Evolutionary conservation across 257 asterid genomes (phyloP).

Genomic region (Fraxinus excelsior): DNA sequence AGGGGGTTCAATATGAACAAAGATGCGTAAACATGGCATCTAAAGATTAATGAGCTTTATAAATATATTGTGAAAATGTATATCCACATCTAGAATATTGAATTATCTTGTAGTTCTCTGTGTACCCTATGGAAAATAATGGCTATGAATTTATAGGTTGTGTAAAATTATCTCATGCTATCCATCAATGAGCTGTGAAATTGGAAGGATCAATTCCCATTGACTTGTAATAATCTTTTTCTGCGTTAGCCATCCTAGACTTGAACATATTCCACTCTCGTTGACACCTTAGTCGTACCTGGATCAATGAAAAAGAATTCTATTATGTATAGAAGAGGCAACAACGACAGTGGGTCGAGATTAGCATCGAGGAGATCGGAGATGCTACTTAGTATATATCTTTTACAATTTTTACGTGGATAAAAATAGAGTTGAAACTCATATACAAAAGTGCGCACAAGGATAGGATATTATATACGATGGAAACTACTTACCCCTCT

Average conservation of each 20-base stretch:
- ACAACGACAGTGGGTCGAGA: not conserved
- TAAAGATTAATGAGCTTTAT: not conserved
- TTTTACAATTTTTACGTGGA: too few species aligned
- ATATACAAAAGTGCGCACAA: too few species aligned
- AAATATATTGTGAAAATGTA: not conserved
- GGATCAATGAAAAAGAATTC: slow-evolving; percentile 11
- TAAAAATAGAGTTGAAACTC: too few species aligned
- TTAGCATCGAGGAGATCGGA: not conserved
- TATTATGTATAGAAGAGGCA: not conserved
- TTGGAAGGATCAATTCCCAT: slow-evolving; percentile 50
- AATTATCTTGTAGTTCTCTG: not conserved
- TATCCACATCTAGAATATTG: not conserved
- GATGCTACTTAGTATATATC: not conserved
- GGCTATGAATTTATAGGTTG: not conserved
- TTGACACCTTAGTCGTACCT: slow-evolving; percentile 75
- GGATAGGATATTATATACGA: not conserved
- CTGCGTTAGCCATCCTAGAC: slow-evolving; percentile 59
- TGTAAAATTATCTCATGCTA: not conserved
- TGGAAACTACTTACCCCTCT: slow-evolving; percentile 58
- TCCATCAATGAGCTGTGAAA: slow-evolving; percentile 31
- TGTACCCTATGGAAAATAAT: not conserved
- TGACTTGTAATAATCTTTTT: slow-evolving; percentile 54
- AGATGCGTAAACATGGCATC: not conserved
- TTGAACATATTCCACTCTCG: slow-evolving; percentile 79
- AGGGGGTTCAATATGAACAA: not conserved